Conservation (phyloP, 495 filamentous ascomycete species). For the Penicillium maclennaniae region DNA sequence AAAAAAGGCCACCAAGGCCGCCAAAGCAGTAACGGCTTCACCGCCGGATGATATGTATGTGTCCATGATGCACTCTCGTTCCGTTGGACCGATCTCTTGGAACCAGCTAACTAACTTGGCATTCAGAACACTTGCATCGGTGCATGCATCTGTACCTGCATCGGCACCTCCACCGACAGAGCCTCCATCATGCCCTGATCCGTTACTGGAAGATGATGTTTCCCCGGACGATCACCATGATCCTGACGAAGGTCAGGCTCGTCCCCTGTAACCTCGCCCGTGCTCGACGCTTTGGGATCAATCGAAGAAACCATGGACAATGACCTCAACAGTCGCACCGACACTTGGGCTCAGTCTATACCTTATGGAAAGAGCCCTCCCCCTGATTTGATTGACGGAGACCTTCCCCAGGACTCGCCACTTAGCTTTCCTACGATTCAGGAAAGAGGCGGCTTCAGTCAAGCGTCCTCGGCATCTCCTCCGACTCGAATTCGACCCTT, state of each 20-base stretch:
- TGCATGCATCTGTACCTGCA: conserved; percentile 27
- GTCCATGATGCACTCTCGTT: not conserved
- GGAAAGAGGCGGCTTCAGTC: conserved; percentile 44
- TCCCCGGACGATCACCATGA: conserved; percentile 21
- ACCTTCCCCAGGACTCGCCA: conserved; percentile 42
- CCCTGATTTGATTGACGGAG: conserved; percentile 40
- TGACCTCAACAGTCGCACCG: conserved; percentile 38
- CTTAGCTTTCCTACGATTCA: conserved; percentile 36
- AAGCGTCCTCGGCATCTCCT: conserved; percentile 50
- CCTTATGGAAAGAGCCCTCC: conserved; percentile 50
- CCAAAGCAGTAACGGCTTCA: conserved; percentile 32
- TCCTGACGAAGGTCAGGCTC: not conserved
- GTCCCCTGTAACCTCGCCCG: conserved; percentile 39
- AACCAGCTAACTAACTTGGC: not conserved
- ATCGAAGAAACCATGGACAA: conserved; percentile 29
- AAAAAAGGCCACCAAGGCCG: conserved; percentile 38
- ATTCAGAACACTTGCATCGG: not conserved
- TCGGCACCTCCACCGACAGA: conserved; percentile 23
- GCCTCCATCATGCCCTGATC: conserved; percentile 35
- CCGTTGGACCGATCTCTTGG: not conserved
- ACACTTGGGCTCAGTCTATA: conserved; percentile 48
- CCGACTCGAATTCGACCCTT: conserved; percentile 41
- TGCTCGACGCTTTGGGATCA: conserved; percentile 40
- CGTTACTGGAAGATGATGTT: conserved; percentile 4
- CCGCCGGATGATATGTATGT: conserved; percentile 45